A percentile compares a stretch with the other conserved stretches of the same genome.
Evolutionary conservation across 179 eudicot genomes (phyloP).

Genomic region (Beta lomatogona): DNA sequence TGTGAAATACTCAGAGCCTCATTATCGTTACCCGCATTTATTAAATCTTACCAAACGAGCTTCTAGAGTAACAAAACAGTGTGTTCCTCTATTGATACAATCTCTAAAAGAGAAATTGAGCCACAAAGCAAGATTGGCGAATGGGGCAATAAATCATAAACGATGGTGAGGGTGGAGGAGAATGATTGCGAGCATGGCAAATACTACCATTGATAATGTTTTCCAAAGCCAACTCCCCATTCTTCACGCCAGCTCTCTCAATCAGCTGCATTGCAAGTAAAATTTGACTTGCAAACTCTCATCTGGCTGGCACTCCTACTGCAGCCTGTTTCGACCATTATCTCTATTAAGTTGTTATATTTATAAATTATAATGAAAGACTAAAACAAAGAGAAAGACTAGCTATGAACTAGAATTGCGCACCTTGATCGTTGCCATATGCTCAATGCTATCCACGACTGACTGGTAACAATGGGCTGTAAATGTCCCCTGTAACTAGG

Average conservation of each 20-base stretch:
- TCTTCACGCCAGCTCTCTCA: conserved; percentile 92
- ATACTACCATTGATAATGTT: conserved; percentile 12
- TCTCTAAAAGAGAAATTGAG: neutral
- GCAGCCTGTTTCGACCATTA: conserved; percentile 55
- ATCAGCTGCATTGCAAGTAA: conserved; percentile 87
- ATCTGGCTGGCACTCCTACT: conserved; percentile 80
- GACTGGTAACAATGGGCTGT: conserved; percentile 76
- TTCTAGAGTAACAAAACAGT: neutral
- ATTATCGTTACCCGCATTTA: neutral
- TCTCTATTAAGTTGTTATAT: neutral
- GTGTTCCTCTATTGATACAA: neutral
- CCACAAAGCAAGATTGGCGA: neutral
- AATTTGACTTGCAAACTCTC: conserved; percentile 85
- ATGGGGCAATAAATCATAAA: neutral
- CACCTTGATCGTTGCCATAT: conserved; percentile 91
- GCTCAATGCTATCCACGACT: conserved; percentile 81
- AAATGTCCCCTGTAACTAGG: conserved; percentile 87
- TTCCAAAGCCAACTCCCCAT: conserved; percentile 92
- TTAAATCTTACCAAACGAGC: neutral
- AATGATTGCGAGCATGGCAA: neutral
- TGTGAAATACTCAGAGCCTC: neutral
- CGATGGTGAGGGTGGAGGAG: neutral
- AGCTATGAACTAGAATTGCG: conserved; percentile 1
- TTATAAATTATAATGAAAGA: no score
- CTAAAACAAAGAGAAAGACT: neutral